phyloP scores from a whole-genome alignment of 1,139 yeast genomes.

The Candida neerlandica region DNA sequence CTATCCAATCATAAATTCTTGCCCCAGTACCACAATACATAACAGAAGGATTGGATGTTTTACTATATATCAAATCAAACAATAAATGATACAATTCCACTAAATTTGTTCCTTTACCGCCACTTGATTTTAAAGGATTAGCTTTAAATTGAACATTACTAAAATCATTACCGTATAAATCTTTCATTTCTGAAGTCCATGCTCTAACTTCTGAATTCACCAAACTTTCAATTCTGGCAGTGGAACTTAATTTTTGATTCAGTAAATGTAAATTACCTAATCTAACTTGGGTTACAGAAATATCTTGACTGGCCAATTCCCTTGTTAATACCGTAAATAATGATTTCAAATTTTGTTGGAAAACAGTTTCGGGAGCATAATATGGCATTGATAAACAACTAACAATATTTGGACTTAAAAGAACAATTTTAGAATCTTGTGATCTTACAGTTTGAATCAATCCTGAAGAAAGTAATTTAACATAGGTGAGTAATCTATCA shows the following conservation, averaged over 20 bases:
- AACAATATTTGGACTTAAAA: constrained; percentile 46
- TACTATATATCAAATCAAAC: constrained; percentile 53
- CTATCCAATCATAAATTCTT: constrained; percentile 40
- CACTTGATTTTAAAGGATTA: constrained; percentile 37
- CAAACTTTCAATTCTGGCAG: constrained; percentile 31
- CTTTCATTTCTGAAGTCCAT: constrained; percentile 44
- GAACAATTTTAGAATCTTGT: constrained; percentile 45
- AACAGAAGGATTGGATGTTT: constrained; percentile 28
- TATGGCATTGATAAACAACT: constrained; percentile 48
- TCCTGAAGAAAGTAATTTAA: constrained; percentile 58
- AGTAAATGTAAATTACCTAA: constrained; percentile 51
- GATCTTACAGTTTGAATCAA: constrained; percentile 57
- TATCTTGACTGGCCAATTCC: constrained; percentile 44
- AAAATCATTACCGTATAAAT: constrained; percentile 39
- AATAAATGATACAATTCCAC: constrained; percentile 54
- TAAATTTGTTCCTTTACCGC: constrained; percentile 43
- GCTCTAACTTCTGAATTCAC: constrained; percentile 42
- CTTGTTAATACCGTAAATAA: constrained; percentile 42
- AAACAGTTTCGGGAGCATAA: constrained; percentile 52
- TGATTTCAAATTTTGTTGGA: constrained; percentile 37
- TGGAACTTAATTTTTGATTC: constrained; percentile 27
- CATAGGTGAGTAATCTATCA: constrained; percentile 47
- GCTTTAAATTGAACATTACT: constrained; percentile 35
- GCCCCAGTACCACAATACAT: constrained; percentile 57
- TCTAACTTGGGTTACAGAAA: constrained; percentile 48